Conservation (phyloP, 176 grass and related monocot genomes). For the Paspalum notatum region DNA sequence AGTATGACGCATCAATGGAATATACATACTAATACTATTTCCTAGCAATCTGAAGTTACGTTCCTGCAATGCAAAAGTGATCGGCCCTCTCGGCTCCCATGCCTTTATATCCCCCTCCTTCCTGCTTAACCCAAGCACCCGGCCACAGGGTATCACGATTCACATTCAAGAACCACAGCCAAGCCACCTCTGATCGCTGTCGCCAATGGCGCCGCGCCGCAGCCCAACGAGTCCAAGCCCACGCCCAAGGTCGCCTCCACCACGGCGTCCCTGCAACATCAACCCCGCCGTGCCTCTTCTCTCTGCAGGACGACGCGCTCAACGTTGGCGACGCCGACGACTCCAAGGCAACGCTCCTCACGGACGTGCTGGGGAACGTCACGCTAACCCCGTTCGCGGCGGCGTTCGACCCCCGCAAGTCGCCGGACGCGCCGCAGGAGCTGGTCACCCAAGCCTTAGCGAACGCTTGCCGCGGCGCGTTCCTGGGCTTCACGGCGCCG, state of each 20-base stretch:
- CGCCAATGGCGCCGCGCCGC: background rate
- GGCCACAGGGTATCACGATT: too few species aligned
- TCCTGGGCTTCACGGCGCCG: slow-evolving; percentile 56
- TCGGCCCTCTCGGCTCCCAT: too few species aligned
- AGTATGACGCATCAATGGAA: too few species aligned
- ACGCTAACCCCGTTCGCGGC: slow-evolving; percentile 33
- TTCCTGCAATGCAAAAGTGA: too few species aligned
- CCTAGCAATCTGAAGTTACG: too few species aligned
- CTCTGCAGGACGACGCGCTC: slow-evolving; percentile 42
- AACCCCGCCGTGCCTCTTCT: slow-evolving; percentile 28
- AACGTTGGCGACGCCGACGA: slow-evolving; percentile 8
- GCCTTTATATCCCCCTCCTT: too few species aligned
- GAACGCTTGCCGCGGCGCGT: slow-evolving; percentile 30
- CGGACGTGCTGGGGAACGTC: slow-evolving; percentile 54
- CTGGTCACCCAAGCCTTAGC: background rate
- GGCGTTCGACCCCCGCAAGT: background rate
- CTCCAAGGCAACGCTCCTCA: slow-evolving; percentile 33
- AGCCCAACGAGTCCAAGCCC: slow-evolving; percentile 21
- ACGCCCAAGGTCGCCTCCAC: background rate
- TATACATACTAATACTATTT: too few species aligned
- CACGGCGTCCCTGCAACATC: background rate
- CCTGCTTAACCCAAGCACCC: too few species aligned
- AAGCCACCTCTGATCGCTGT: background rate
- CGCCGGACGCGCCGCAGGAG: background rate
- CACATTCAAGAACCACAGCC: too few species aligned